Base-by-base conservation (phyloP, 2,329 filamentous ascomycete genomes). In the Colletotrichum camelliae region DNA sequence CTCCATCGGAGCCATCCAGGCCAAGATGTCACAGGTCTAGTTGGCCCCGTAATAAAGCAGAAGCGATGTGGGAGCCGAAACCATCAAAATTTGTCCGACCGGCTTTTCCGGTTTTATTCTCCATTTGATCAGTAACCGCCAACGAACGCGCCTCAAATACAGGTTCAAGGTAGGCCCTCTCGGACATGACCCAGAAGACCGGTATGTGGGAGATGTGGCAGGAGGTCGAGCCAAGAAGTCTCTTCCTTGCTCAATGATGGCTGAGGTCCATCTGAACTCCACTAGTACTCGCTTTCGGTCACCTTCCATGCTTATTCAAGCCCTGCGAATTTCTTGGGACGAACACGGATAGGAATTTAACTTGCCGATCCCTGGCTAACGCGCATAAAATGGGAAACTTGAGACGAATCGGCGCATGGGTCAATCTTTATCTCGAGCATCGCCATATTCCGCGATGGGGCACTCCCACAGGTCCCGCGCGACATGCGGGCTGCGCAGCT, bases 341-440 rank as follows among this genome's bases (percentile, higher is more conserved):
- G 70, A 72, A 66, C 69, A 18, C 24, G n/a, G 31, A 12, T 4
- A 33, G 37, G 43, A n/a, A 37, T 55, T 37, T 61, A 29, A 12
- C 39, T 55, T 18, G 65, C 29, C 12, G 65, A 66, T 55, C 61
- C 61, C 43, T 71, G 69, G 24, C 7, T 10, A n/a, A 16, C 21
- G 18, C 10, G 60, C 68, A 43, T 35, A 4, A 21, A 31, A 66
- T 7, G 15, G 48, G 48, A 18, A 71, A 31, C 24, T 65, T 64
- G 69, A 68, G 58, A 71, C 69, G 39, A 71, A 65, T 66, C 33
- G 43, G 24, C 33, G 61, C 61, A 35, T 13, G 60, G 69, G 31
- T 55, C 15, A 39, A 71, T 58, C 61, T 71, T 66, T 71, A 71
- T 71, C 60, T 71, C 60, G 48, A 58, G 69, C 69, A 43, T 58